phyloP scores from a whole-genome alignment of 257 asterid species.

The Ilex aquifolium region DNA sequence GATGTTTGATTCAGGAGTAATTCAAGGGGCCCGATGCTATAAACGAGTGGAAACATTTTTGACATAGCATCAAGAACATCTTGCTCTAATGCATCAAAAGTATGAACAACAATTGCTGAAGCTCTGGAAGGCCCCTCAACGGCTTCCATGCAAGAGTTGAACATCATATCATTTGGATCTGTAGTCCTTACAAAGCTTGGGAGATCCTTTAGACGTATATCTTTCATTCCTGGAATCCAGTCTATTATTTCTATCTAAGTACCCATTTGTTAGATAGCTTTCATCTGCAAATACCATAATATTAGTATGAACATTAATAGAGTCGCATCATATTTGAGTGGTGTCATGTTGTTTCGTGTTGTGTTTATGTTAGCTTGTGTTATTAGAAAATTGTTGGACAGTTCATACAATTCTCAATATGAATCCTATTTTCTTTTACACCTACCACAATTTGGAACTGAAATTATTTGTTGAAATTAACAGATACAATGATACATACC shows the following conservation, averaged over 20 bases:
- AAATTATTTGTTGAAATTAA: too few species aligned
- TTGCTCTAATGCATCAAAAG: conserved; percentile 8
- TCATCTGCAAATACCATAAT: background rate
- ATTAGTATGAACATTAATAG: too few species aligned
- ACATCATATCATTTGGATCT: conserved; percentile 9
- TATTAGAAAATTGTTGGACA: too few species aligned
- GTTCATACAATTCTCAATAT: too few species aligned
- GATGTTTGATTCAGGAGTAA: background rate
- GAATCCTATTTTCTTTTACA: too few species aligned
- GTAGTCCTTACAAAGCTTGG: conserved; percentile 14
- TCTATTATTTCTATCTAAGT: conserved; percentile 12
- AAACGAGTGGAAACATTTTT: conserved; percentile 1
- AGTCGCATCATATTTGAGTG: too few species aligned
- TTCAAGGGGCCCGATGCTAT: conserved; percentile 5
- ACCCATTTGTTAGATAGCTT: conserved; percentile 15
- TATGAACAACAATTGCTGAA: conserved; percentile 7
- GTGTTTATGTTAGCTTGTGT: too few species aligned
- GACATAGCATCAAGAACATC: conserved; percentile 9
- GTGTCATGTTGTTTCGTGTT: too few species aligned
- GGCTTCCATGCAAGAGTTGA: conserved; percentile 4
- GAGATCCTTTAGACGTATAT: background rate
- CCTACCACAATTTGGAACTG: too few species aligned
- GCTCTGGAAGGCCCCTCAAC: conserved; percentile 3
- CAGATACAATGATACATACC: conserved; percentile 9
- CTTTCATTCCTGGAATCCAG: conserved; percentile 18